Percentiles rank a stretch among this genome's conserved stretches.
Conservation (phyloP, 495 filamentous ascomycete genomes). For the Xylaria nigripes region DNA sequence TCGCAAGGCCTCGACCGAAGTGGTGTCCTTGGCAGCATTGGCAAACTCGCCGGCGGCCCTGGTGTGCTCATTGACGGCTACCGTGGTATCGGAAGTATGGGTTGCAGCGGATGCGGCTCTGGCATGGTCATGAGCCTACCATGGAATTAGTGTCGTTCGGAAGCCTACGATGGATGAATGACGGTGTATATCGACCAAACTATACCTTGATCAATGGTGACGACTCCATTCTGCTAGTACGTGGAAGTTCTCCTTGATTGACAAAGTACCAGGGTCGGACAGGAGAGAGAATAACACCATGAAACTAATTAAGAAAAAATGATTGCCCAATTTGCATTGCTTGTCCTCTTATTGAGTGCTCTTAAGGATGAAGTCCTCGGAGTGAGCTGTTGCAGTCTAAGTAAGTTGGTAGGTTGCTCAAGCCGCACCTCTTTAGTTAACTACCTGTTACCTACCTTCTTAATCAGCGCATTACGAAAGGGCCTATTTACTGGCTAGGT, state of each 20-base stretch:
- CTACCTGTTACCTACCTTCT: too few relatives aligned
- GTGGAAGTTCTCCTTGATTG: neutral
- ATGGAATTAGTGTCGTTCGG: conserved; percentile 8
- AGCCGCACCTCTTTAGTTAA: too few relatives aligned
- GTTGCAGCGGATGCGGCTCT: conserved; percentile 67
- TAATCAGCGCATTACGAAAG: too few relatives aligned
- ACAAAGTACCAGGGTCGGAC: neutral
- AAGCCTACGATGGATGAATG: conserved; percentile 4
- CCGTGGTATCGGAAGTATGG: conserved; percentile 63
- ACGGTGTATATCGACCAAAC: neutral
- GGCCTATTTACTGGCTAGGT: too few relatives aligned
- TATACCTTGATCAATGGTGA: conserved; percentile 38
- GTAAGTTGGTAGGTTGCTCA: too few relatives aligned
- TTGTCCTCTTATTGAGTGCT: too few relatives aligned
- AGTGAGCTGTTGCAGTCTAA: too few relatives aligned
- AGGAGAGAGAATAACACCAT: too few relatives aligned
- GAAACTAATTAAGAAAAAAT: too few relatives aligned
- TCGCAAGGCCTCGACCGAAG: conserved; percentile 74
- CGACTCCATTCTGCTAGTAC: conserved; percentile 31
- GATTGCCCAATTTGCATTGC: too few relatives aligned
- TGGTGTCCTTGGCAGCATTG: conserved; percentile 64
- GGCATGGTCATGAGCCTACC: conserved; percentile 81
- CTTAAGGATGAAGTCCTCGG: too few relatives aligned
- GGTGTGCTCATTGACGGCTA: conserved; percentile 79
- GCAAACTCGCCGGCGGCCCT: conserved; percentile 86